Evolutionary conservation across 192 early-diverging fungal genomes (phyloP), one percentile per base, ranked within the genome.

Genomic region (Gonapodya sp.): DNA sequence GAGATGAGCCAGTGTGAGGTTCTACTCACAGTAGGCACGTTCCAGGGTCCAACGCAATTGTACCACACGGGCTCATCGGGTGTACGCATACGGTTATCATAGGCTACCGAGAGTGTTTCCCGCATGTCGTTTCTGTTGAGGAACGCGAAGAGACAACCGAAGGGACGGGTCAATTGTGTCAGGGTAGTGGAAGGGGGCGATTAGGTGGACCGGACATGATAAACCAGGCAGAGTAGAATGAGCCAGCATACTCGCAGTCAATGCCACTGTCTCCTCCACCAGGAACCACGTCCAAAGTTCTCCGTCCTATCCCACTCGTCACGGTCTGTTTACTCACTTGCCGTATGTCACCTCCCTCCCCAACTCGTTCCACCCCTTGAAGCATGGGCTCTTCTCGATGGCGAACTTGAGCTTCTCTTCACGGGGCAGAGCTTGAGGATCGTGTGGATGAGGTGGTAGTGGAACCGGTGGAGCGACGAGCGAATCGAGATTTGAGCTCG

Each of bases 301-400:
- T n/a, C n/a, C n/a, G n/a, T n/a, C n/a, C n/a, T n/a, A n/a, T n/a
- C n/a, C n/a, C n/a, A n/a, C n/a, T n/a, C n/a, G n/a, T n/a, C n/a
- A n/a, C n/a, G n/a, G n/a, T n/a, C n/a, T 24, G 46, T 24, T 8
- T 64, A 64, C 46, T 64, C 46, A 64, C 46, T 64, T 64, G 46
- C 46, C 46, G 46, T 64, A 64, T 8, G 46, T 64, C 8, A 64
- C 46, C 46, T 64, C 46, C 24, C 46, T 8, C 24, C 75, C 75
- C 30, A 77, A 34, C 75, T 77, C 75, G 75, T 34, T 77, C 75
- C 75, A 77, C 30, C 75, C 75, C 31, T 77, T 77, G 75, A 77
- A 77, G 75, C 18, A 32, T 14, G 75, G 75, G 75, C 30, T 32
- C 30, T 14, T 16, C 8, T 77, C 75, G 30, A 77, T 77, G 18